Conservation (phyloP, 441 rosid genomes). For the Hypseocharis bilobata region DNA sequence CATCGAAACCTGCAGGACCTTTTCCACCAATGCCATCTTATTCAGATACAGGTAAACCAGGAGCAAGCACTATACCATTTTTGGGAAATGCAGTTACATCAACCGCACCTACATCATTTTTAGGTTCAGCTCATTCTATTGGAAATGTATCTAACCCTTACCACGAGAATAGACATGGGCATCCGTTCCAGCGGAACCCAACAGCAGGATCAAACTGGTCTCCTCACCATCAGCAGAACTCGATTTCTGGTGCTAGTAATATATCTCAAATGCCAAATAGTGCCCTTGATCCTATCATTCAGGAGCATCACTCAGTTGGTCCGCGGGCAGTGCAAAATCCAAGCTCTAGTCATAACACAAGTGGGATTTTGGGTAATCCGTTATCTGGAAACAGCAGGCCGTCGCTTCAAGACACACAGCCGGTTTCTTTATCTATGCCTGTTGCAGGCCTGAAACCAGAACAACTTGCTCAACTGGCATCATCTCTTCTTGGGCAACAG, state of each 20-base stretch:
- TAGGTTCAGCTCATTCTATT: slow-evolving; percentile 27
- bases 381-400: slow-evolving; percentile 24
- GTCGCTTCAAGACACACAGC: slow-evolving; percentile 26
- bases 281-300: slow-evolving; percentile 27
- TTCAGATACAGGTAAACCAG: slow-evolving; percentile 34
- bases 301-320: slow-evolving; percentile 27
- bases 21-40: slow-evolving; percentile 29
- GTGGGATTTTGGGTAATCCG: slow-evolving; percentile 27
- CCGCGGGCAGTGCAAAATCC: slow-evolving; percentile 34
- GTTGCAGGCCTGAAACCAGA: slow-evolving; percentile 48
- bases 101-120: slow-evolving; percentile 30
- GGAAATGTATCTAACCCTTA: slow-evolving; percentile 33
- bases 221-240: slow-evolving; percentile 35
- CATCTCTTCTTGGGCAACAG: slow-evolving; percentile 61
- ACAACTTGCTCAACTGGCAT: slow-evolving; percentile 61
- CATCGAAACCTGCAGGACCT: slow-evolving; percentile 27
- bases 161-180: slow-evolving; percentile 38
- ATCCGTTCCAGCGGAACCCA: slow-evolving; percentile 28
- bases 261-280: slow-evolving; percentile 29
- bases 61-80: slow-evolving; percentile 26
- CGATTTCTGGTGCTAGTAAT: slow-evolving; percentile 32
- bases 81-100: slow-evolving; percentile 26
- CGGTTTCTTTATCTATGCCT: slow-evolving; percentile 29
- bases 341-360: slow-evolving; percentile 26
- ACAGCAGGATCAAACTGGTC: slow-evolving; percentile 33